Evolutionary conservation across 176 grass and related monocot species (phyloP), one percentile per base, ranked within the genome.

Genomic region (Bonia amplexicaulis): DNA sequence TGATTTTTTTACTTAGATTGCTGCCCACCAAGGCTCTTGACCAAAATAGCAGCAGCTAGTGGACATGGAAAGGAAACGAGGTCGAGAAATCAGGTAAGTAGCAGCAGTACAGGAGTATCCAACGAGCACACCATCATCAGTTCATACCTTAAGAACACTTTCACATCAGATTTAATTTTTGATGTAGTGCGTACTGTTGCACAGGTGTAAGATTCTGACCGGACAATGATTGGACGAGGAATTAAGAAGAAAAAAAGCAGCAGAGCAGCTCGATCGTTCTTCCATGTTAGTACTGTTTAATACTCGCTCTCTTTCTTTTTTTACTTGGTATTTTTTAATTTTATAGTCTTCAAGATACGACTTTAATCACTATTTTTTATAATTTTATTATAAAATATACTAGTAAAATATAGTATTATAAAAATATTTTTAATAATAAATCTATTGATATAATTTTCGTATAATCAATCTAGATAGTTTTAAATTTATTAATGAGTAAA

Each of bases 181-280:
- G 0, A 73, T 29, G 58, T 46, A 64, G 47, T 14, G 40, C 42
- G 9, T 27, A 29, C 29, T 66, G 3, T 40, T 10, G 57, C 44
- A 46, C 64, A 68, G 63, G 52, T 69, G 54, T 62, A 69, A 70
- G 52, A 60, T 82, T 82, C 72, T 77, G 63, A 61, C 63, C 63
- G 51, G 86, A 76, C 72, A 88, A 82, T 82, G 79, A 82, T 77
- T 82, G 86, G 72, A 13, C 62, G 53, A 82, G 26, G 49, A 61
- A 26, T 69, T n/a, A 29, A 65, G 16, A 4, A 73, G 29, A 63
- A 12, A 53, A 16, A 39, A 27, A 19, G 27, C 37, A 40, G 39
- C 3, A 6, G 0, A 15, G 76, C 76, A 44, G 58, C n/a, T 57
- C 29, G 33, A 55, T 73, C 77, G 66, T 80, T 74, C 69, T 80